These are phyloP conservation scores for Ophiostoma tasmaniense DNA, from an alignment of 2,329 filamentous ascomycete genomes.

Conservation along the genomic window DNA sequence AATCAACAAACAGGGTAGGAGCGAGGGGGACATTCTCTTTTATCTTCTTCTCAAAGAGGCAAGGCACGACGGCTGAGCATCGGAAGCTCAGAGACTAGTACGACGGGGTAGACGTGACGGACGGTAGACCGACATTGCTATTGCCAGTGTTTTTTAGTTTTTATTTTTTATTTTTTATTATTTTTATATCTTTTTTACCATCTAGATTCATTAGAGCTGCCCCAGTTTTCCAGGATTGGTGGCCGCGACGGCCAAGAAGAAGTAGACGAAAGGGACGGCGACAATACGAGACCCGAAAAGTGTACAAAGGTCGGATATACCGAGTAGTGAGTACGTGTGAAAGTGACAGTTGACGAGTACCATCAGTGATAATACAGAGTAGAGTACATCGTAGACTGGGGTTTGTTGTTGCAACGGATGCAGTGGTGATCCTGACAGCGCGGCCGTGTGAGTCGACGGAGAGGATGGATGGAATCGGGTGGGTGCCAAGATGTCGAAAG, in stretches of 20 bases:
- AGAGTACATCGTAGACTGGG: too few species aligned
- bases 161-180: background rate
- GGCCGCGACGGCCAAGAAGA: background rate
- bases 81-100: background rate
- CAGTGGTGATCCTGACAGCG: background rate
- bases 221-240: background rate
- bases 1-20: background rate
- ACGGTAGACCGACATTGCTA: background rate
- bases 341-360: too few species aligned
- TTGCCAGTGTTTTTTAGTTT: background rate
- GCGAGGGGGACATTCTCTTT: background rate
- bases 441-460: background rate
- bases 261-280: background rate
- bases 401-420: background rate
- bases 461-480: background rate
- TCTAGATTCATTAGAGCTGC: background rate
- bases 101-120: background rate
- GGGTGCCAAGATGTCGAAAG: background rate
- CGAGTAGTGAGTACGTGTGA: too few species aligned
- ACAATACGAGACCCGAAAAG: background rate
- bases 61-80: background rate
- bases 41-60: background rate
- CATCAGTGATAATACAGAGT: too few species aligned
- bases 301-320: background rate
- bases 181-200: background rate